Base-by-base conservation (phyloP, 371 early-diverging fungal genomes). In the Fennellomyces sp. region DNA sequence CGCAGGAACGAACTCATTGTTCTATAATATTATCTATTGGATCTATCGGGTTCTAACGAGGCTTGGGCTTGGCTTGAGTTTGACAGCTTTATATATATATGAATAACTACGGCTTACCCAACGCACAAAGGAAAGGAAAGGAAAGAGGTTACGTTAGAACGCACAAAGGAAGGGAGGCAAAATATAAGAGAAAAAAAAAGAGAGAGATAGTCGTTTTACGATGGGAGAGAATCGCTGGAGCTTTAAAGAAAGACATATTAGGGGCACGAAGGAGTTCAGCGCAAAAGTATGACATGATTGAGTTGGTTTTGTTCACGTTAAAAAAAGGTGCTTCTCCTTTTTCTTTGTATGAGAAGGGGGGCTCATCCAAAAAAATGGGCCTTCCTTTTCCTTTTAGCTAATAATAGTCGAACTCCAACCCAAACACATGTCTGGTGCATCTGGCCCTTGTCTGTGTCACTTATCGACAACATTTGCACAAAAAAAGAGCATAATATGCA, bases 1-100 rank as follows among this genome's bases (percentile, higher is more conserved):
- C 63, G 63, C 15, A 54, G 58, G 39, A 54, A 63, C n/a, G 63
- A 26, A 30, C 49, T 61, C 49, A 61, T 61, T n/a, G 21, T 52
- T 36, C 17, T 33, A 12, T 3, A 23, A n/a, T 42, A 5, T n/a
- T 47, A 25, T 49, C 6, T 49, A 49, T 41, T 8, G 13, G 13
- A 39, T 48, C 25, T 36, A 36, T 33, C 17, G 35, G n/a, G n/a
- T n/a, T n/a, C n/a, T n/a, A n/a, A n/a, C n/a, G n/a, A n/a, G n/a
- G n/a, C n/a, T n/a, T n/a, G n/a, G n/a, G n/a, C n/a, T n/a, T n/a
- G n/a, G n/a, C n/a, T n/a, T n/a, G n/a, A n/a, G n/a, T n/a, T n/a
- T n/a, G n/a, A n/a, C n/a, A n/a, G n/a, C n/a, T n/a, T n/a, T n/a
- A n/a, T n/a, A n/a, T n/a, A n/a, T n/a, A n/a, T n/a, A n/a, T n/a